A percentile compares a stretch with the other conserved stretches of the same genome.
phyloP scores from a whole-genome alignment of 495 filamentous ascomycete genomes.

The Penicillium coffeae region DNA sequence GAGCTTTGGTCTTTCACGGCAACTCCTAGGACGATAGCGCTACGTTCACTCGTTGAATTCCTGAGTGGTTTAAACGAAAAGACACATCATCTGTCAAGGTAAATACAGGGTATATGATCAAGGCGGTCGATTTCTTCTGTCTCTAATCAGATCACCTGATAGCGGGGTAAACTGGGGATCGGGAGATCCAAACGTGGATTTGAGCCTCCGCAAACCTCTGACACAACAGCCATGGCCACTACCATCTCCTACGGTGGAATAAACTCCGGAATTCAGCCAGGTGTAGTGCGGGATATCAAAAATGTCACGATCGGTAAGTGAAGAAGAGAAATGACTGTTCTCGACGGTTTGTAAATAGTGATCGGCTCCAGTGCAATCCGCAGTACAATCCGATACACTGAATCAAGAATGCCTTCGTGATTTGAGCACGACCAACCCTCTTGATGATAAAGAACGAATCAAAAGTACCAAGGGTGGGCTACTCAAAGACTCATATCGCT shows the following conservation, averaged over 20 bases:
- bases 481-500: constrained; percentile 2
- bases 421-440: not conserved
- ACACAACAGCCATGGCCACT: constrained; percentile 1
- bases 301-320: constrained; percentile 5
- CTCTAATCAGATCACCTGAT: constrained; percentile 5
- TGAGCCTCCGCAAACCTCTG: not conserved
- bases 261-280: constrained; percentile 2
- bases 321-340: not conserved
- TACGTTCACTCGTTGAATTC: constrained; percentile 1
- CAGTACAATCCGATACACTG: not conserved
- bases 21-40: not conserved
- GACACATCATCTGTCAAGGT: not conserved
- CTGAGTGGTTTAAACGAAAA: constrained; percentile 3
- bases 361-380: no score
- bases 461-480: not conserved
- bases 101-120: constrained; percentile 1
- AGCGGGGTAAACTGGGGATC: constrained; percentile 1
- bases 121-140: constrained; percentile 1
- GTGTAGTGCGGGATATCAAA: not conserved
- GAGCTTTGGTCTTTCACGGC: not conserved
- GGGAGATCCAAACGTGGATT: not conserved
- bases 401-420: not conserved
- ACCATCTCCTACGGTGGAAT: not conserved
- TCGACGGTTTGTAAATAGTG: not conserved
- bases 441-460: not conserved